phyloP scores from a whole-genome alignment of 768 basidiomycete species.

The Russula emetica region DNA sequence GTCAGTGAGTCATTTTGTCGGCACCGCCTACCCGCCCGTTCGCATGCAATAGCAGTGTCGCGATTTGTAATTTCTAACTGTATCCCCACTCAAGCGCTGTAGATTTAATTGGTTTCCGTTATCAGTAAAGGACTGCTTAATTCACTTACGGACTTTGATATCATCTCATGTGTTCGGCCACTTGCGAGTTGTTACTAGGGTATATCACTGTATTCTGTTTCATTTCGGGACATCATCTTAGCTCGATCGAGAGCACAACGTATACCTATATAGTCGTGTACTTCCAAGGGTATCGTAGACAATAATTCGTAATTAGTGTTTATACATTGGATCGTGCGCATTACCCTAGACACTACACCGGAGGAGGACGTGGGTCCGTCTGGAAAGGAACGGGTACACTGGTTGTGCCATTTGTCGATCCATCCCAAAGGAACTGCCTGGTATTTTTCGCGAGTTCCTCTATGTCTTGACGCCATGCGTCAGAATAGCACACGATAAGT shows the following conservation, averaged over 20 bases:
- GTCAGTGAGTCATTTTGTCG: conserved; percentile 5
- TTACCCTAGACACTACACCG: not conserved
- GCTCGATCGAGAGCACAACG: not conserved
- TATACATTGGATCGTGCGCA: not conserved
- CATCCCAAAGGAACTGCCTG: conserved; percentile 27
- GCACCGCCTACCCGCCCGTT: not conserved
- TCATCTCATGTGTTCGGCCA: not conserved
- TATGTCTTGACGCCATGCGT: conserved; percentile 23
- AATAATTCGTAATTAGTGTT: not conserved
- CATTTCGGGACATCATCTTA: not conserved
- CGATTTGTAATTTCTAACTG: not conserved
- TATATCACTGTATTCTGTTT: not conserved
- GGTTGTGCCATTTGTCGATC: conserved; percentile 17
- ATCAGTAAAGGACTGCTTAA: not conserved
- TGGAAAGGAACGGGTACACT: conserved; percentile 20
- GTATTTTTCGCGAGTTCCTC: conserved; percentile 22
- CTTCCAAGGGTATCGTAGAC: not conserved
- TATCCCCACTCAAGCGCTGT: not conserved
- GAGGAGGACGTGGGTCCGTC: not conserved
- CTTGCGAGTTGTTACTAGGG: not conserved
- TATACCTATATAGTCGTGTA: not conserved
- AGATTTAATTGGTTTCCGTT: not conserved
- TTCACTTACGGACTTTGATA: not conserved
- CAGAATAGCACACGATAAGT: conserved; percentile 28
- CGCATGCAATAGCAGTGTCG: not conserved